Percentiles rank a stretch among this genome's conserved stretches.
These are phyloP conservation scores for Hericium erinaceus DNA, from an alignment of 768 basidiomycete species.

Conservation along the genomic window DNA sequence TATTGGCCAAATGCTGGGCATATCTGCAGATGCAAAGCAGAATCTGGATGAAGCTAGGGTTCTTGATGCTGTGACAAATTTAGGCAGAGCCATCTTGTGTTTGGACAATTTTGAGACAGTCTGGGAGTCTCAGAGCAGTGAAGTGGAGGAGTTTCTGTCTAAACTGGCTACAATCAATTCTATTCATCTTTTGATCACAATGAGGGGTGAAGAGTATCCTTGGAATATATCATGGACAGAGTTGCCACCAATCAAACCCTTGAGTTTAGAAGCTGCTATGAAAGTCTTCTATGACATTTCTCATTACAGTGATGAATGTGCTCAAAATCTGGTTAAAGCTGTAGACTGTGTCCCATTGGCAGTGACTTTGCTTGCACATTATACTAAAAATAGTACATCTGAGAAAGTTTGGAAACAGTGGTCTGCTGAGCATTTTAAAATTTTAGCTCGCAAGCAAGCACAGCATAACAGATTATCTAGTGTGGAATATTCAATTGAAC, in stretches of 20 bases:
- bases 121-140: no score
- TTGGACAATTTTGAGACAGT: no score
- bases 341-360: constrained; percentile 1
- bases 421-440: neutral
- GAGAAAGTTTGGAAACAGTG: neutral
- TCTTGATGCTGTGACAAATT: no score
- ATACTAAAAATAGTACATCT: neutral
- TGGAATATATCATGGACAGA: neutral
- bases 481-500: neutral
- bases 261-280: neutral
- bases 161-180: no score
- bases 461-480: neutral
- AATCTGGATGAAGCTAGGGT: no score
- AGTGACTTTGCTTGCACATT: neutral
- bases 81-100: no score
- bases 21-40: no score
- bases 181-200: no score
- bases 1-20: no score
- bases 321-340: neutral
- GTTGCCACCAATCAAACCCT: neutral
- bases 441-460: neutral
- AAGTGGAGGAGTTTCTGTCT: no score
- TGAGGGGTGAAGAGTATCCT: neutral
- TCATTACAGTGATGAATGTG: neutral
- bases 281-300: neutral